Evolutionary conservation across 1,139 yeast genomes (phyloP), one percentile per base, ranked within the genome.

Genomic region (Suhomyces atakaporum): DNA sequence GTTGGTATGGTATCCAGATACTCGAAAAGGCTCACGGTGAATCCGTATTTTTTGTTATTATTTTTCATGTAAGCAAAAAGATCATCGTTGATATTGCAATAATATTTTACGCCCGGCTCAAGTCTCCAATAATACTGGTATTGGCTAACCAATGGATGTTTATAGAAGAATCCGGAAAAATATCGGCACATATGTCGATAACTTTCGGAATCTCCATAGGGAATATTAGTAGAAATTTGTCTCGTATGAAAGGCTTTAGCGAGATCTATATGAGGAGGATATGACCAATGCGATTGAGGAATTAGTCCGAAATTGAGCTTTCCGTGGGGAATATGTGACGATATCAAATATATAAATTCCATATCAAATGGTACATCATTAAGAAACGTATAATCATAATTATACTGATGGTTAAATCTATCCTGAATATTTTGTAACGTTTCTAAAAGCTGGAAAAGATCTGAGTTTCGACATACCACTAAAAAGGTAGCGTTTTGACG

Each of bases 131-230:
- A 64, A 45, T 60, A 64, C 29, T 51, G 60, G 45, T 63, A 65
- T 24, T 54, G 56, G 15, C 40, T 37, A 12, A 64, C 53, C 33
- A 63, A 43, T n/a, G 53, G 54, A 43, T 65, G 70, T 25, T 49
- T 47, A 45, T 59, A 56, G 46, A 65, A 64, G 35, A 60, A 65
- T 7, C 71, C 70, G 38, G 60, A 53, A 39, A 47, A 64, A 38
- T 41, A 66, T 21, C 72, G 50, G 43, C 71, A 66, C 71, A 66
- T 66, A 40, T 62, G 67, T 14, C 72, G 40, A 45, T 66, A 66
- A 34, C 58, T 53, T 35, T 60, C 65, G 15, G 63, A 56, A 12
- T 40, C 49, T 3, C 62, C 68, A 40, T 66, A 64, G 33, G 46
- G 42, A 7, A 36, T 14, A 8, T 40, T 14, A 7, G 25, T 16